Conservation (phyloP, 169 alveolate genomes). For the Plasmodium gallinaceum region DNA sequence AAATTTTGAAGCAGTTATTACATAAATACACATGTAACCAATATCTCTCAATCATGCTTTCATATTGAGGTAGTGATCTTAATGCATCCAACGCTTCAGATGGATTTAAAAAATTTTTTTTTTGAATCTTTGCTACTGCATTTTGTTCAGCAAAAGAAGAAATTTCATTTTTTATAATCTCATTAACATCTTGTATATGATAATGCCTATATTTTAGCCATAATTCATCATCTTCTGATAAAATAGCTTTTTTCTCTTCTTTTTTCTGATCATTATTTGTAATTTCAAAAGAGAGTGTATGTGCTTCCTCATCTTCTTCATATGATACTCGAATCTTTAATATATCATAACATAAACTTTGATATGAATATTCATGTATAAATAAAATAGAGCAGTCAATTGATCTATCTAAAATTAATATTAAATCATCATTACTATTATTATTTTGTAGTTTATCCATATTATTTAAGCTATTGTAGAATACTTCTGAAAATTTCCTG, state of each 20-base stretch:
- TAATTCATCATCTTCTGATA: conserved; percentile 83
- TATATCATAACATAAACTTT: conserved; percentile 88
- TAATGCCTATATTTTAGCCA: conserved; percentile 86
- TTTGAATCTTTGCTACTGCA: conserved; percentile 77
- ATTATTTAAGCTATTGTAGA: conserved; percentile 15
- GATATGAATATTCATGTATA: conserved; percentile 89
- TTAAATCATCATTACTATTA: conserved; percentile 41
- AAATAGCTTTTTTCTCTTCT: conserved; percentile 75
- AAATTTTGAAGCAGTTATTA: conserved; percentile 80
- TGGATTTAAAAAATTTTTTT: conserved; percentile 55
- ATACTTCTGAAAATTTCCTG: conserved; percentile 34
- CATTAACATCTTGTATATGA: conserved; percentile 88
- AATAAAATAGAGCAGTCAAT: conserved; percentile 84
- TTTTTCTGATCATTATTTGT: conserved; percentile 79
- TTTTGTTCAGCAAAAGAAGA: conserved; percentile 79
- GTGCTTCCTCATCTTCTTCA: conserved; percentile 21
- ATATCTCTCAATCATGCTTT: conserved; percentile 85
- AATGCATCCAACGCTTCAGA: conserved; percentile 82
- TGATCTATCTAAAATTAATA: conserved; percentile 85
- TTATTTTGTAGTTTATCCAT: conserved; percentile 15
- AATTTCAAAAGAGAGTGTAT: conserved; percentile 77
- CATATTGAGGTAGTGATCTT: conserved; percentile 85
- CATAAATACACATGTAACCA: conserved; percentile 87
- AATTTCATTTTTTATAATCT: conserved; percentile 84
- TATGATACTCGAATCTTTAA: conserved; percentile 68